Evolutionary conservation across 768 basidiomycete genomes (phyloP).

Genomic region (Tricholoma matsutake): DNA sequence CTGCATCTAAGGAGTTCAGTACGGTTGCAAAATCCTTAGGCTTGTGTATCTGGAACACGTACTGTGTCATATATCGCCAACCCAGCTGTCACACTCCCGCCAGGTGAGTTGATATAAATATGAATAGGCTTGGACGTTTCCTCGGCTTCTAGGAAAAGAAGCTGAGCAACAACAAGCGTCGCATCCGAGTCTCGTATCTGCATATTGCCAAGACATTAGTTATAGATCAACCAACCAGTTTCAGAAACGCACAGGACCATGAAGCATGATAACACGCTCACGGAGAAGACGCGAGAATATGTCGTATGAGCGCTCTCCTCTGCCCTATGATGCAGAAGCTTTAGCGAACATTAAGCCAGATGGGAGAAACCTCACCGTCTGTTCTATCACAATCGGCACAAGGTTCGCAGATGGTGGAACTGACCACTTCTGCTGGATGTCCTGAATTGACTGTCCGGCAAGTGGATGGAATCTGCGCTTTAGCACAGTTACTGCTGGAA

Average conservation of each 20-base stretch:
- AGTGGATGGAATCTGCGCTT: slow-evolving; percentile 54
- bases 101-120: slow-evolving; percentile 95
- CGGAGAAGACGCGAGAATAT: slow-evolving; percentile 92
- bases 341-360: slow-evolving; percentile 9
- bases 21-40: background rate
- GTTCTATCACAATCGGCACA: slow-evolving; percentile 92
- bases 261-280: slow-evolving; percentile 94
- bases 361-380: slow-evolving; percentile 52
- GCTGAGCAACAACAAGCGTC: slow-evolving; percentile 84
- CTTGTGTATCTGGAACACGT: slow-evolving; percentile 22
- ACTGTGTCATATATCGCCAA: slow-evolving; percentile 98
- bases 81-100: slow-evolving; percentile 93
- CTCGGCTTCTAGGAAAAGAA: slow-evolving; percentile 95
- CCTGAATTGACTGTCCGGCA: slow-evolving; percentile 37
- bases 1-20: slow-evolving; percentile 57
- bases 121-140: slow-evolving; percentile 94
- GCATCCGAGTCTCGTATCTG: slow-evolving; percentile 92
- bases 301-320: slow-evolving; percentile 90
- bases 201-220: background rate
- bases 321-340: slow-evolving; percentile 45
- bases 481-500: slow-evolving; percentile 12
- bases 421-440: slow-evolving; percentile 33
- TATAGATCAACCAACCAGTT: background rate
- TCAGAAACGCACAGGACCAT: slow-evolving; percentile 69
- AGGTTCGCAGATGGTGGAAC: slow-evolving; percentile 54